Conservation (phyloP, 805 yeast genomes). For the Saccharomycodes ludwigii region DNA sequence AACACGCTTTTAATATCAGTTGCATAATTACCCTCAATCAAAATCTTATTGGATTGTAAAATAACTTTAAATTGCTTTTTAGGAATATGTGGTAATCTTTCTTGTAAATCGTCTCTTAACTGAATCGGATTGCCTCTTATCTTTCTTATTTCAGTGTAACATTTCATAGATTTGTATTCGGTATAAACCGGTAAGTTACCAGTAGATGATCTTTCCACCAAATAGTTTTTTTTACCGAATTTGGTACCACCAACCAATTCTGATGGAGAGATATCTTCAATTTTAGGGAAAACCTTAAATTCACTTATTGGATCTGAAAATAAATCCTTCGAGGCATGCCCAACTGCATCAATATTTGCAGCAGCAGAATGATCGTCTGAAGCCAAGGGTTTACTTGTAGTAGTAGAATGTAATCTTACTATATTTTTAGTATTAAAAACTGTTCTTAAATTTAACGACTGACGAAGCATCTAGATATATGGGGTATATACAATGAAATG, state of each 20-base stretch:
- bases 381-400: no score
- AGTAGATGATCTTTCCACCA: slow-evolving; percentile 34
- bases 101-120: slow-evolving; percentile 54
- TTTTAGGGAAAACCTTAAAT: slow-evolving; percentile 15
- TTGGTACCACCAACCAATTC: slow-evolving; percentile 17
- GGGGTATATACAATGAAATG: no score
- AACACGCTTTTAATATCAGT: slow-evolving; percentile 23
- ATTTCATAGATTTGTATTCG: slow-evolving; percentile 42
- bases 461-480: no score
- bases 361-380: no score
- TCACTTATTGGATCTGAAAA: no score
- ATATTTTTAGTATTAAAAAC: no score
- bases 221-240: slow-evolving; percentile 23
- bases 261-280: slow-evolving; percentile 18
- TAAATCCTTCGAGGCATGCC: no score
- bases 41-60: slow-evolving; percentile 39
- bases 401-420: no score
- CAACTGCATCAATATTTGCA: no score
- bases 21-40: slow-evolving; percentile 36
- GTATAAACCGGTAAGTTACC: slow-evolving; percentile 78
- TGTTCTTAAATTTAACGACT: no score
- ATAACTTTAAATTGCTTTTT: slow-evolving; percentile 35
- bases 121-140: slow-evolving; percentile 56
- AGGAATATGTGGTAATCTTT: slow-evolving; percentile 34
- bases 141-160: slow-evolving; percentile 63